Conservation (phyloP, 225 moss, liverwort and hornwort species). For the Bryum argenteum region DNA sequence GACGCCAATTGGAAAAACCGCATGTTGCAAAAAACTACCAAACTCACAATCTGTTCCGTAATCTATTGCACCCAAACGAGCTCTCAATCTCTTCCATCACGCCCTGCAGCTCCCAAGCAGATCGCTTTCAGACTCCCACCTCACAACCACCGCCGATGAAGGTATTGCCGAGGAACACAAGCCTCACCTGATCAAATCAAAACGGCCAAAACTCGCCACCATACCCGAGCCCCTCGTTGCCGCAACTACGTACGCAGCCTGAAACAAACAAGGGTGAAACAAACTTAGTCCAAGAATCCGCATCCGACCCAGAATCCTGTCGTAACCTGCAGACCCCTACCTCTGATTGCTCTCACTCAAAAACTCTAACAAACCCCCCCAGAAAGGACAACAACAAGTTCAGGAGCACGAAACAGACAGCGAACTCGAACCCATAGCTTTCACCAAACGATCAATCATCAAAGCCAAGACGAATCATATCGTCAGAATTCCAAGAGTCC, state of each 20-base stretch:
- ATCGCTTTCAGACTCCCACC: neutral
- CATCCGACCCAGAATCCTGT: too few species aligned
- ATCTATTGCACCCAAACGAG: neutral
- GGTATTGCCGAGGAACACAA: neutral
- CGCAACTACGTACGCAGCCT: too few species aligned
- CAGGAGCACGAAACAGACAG: neutral
- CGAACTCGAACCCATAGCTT: too few species aligned
- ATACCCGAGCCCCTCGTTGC: too few species aligned
- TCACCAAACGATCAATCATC: too few species aligned
- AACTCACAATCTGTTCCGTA: constrained; percentile 5
- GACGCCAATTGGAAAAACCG: neutral
- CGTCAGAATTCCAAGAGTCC: too few species aligned
- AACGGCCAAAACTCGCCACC: neutral
- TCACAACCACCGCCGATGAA: neutral
- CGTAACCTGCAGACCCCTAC: too few species aligned
- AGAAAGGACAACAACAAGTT: neutral
- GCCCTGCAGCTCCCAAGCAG: constrained; percentile 8
- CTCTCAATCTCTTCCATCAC: constrained; percentile 22
- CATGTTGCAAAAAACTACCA: neutral
- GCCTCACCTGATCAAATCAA: constrained; percentile 2
- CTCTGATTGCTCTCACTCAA: too few species aligned
- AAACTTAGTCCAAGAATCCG: too few species aligned
- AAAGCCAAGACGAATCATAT: too few species aligned
- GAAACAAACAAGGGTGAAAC: too few species aligned
- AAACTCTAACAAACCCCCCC: too few species aligned